Conservation (phyloP, 2,329 filamentous ascomycete genomes). For the Annulohypoxylon truncatum region DNA sequence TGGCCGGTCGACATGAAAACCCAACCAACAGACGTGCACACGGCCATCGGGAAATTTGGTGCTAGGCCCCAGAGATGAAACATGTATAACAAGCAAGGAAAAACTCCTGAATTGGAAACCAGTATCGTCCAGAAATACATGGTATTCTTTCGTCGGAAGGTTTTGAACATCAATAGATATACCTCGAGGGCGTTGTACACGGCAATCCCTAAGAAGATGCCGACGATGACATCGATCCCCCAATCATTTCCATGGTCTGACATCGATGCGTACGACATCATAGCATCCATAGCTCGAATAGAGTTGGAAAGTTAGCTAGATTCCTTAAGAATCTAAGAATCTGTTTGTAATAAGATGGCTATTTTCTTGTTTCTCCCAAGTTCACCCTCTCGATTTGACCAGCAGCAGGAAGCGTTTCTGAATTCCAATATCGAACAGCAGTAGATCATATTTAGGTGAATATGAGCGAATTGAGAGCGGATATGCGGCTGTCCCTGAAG, state of each 20-base stretch:
- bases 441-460: not conserved
- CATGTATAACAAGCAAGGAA: constrained; percentile 25
- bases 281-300: not conserved
- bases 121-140: constrained; percentile 58
- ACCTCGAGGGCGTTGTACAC: constrained; percentile 56
- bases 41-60: constrained; percentile 31
- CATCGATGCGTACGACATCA: not conserved
- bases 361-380: not conserved
- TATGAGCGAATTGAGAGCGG: not conserved
- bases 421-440: not conserved
- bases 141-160: constrained; percentile 53
- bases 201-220: constrained; percentile 45
- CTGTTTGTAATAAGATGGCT: not conserved
- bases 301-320: not conserved
- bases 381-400: not conserved
- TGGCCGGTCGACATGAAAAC: constrained; percentile 69
- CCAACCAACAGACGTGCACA: constrained; percentile 60
- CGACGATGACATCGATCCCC: constrained; percentile 19
- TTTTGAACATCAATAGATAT: constrained; percentile 53
- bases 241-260: not conserved
- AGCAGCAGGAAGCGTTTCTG: not conserved
- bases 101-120: constrained; percentile 45
- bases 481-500: not conserved
- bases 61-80: constrained; percentile 38
- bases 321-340: not conserved